Evolutionary conservation across 495 filamentous ascomycete genomes (phyloP).

Genomic region (Neurospora africana): DNA sequence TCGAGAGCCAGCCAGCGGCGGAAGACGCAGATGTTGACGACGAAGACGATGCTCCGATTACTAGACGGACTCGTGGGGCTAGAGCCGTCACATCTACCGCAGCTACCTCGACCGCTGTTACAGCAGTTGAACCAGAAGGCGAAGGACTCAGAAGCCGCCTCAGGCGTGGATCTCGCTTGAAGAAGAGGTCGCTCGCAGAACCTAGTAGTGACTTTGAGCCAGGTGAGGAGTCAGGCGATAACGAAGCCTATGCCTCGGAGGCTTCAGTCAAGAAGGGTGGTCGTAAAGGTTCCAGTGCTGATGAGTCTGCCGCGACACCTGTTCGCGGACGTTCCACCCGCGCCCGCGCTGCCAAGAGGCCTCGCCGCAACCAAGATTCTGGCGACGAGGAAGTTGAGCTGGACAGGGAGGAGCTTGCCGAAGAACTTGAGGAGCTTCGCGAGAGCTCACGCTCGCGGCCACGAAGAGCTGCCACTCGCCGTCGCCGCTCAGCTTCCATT

Average conservation of each 20-base stretch:
- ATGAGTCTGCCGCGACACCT: slow-evolving; percentile 32
- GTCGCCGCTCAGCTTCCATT: slow-evolving; percentile 45
- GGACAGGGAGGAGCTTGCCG: slow-evolving; percentile 64
- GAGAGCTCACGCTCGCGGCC: slow-evolving; percentile 33
- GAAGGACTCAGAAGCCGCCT: slow-evolving; percentile 29
- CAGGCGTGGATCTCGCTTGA: slow-evolving; percentile 33
- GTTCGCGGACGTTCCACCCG: slow-evolving; percentile 26
- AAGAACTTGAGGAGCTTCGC: slow-evolving; percentile 63
- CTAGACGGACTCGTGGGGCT: slow-evolving; percentile 40
- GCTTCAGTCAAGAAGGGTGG: slow-evolving; percentile 14
- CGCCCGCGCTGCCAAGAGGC: slow-evolving; percentile 27
- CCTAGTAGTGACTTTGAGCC: slow-evolving; percentile 87
- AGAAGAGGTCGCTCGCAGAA: slow-evolving; percentile 46
- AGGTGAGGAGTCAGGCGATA: slow-evolving; percentile 49
- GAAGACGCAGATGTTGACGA: slow-evolving; percentile 53
- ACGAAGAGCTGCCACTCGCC: slow-evolving; percentile 30
- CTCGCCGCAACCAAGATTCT: slow-evolving; percentile 21
- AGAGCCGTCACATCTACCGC: slow-evolving; percentile 18
- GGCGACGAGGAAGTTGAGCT: slow-evolving; percentile 55
- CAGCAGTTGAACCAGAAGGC: slow-evolving; percentile 25
- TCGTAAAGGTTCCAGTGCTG: slow-evolving; percentile 22
- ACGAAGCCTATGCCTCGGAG: slow-evolving; percentile 35
- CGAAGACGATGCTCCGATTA: slow-evolving; percentile 55
- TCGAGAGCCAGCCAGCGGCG: slow-evolving; percentile 27
- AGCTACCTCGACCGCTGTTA: slow-evolving; percentile 18